Percentiles rank a stretch among this genome's conserved stretches.
Evolutionary conservation across 1,139 yeast species (phyloP).

Genomic region (Kodamaea plutei): DNA sequence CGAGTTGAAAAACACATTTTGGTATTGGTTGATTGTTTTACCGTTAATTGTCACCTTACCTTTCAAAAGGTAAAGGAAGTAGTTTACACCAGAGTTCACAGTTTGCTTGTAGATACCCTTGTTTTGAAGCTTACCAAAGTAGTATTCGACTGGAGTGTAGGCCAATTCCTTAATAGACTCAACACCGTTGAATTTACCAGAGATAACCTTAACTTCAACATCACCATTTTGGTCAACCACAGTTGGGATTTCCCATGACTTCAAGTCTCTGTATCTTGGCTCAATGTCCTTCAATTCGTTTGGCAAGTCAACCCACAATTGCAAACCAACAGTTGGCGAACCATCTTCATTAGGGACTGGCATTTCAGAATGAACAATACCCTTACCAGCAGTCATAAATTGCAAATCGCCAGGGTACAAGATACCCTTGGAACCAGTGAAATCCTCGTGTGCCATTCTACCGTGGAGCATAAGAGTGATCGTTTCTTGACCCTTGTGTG

Average conservation of each 20-base stretch:
- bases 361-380: slow-evolving; percentile 83
- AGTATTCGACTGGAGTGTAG: slow-evolving; percentile 76
- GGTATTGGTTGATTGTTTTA: slow-evolving; percentile 38
- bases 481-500: slow-evolving; percentile 89
- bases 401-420: slow-evolving; percentile 83
- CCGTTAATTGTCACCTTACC: slow-evolving; percentile 53
- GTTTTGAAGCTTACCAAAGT: slow-evolving; percentile 61
- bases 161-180: slow-evolving; percentile 74
- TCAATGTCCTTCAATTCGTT: slow-evolving; percentile 58
- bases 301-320: slow-evolving; percentile 90
- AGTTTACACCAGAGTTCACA: slow-evolving; percentile 61
- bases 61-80: slow-evolving; percentile 63
- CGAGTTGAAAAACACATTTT: slow-evolving; percentile 58
- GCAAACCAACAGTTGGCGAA: slow-evolving; percentile 63
- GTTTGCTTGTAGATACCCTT: slow-evolving; percentile 66
- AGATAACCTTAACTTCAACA: slow-evolving; percentile 65
- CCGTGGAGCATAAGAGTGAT: slow-evolving; percentile 73
- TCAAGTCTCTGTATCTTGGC: slow-evolving; percentile 80
- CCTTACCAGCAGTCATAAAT: slow-evolving; percentile 93
- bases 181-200: slow-evolving; percentile 77
- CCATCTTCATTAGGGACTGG: slow-evolving; percentile 65
- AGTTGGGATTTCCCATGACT: slow-evolving; percentile 65
- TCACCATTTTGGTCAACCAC: slow-evolving; percentile 64
- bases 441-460: slow-evolving; percentile 84
- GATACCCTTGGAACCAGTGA: slow-evolving; percentile 77